These are phyloP conservation scores for Ogataea populi-albae DNA, from an alignment of 805 yeast species.

Conservation along the genomic window DNA sequence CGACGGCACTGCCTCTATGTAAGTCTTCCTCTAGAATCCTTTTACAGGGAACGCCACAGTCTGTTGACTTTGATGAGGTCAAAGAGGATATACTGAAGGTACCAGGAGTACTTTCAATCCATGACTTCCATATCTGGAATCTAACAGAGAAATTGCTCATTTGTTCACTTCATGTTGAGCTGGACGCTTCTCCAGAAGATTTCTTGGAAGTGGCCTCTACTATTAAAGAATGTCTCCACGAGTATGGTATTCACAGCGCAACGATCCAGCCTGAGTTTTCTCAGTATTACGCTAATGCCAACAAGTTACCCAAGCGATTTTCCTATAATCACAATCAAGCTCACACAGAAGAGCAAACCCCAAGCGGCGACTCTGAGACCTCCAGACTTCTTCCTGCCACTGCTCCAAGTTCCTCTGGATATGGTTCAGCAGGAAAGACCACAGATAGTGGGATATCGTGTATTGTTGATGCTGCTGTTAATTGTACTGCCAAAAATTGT, in stretches of 20 bases:
- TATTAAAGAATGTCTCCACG: constrained; percentile 76
- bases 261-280: constrained; percentile 95
- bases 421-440: constrained; percentile 34
- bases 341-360: background rate
- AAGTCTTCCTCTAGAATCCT: constrained; percentile 81
- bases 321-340: constrained; percentile 21
- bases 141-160: constrained; percentile 81
- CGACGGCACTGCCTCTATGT: constrained; percentile 89
- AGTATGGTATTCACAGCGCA: constrained; percentile 84
- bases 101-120: constrained; percentile 77
- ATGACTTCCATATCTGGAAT: constrained; percentile 97
- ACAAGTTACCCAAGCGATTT: constrained; percentile 30
- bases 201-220: constrained; percentile 70
- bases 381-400: constrained; percentile 23
- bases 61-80: constrained; percentile 72
- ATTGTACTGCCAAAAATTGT: constrained; percentile 49
- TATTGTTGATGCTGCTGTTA: constrained; percentile 50
- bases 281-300: constrained; percentile 28
- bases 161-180: constrained; percentile 86
- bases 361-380: constrained; percentile 7
- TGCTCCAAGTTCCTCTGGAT: constrained; percentile 33
- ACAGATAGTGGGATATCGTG: constrained; percentile 37
- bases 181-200: constrained; percentile 58
- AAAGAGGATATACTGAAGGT: constrained; percentile 63
- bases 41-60: constrained; percentile 89